phyloP scores from a whole-genome alignment of 2,329 filamentous ascomycete species.

The Bipolaris sorokiniana region DNA sequence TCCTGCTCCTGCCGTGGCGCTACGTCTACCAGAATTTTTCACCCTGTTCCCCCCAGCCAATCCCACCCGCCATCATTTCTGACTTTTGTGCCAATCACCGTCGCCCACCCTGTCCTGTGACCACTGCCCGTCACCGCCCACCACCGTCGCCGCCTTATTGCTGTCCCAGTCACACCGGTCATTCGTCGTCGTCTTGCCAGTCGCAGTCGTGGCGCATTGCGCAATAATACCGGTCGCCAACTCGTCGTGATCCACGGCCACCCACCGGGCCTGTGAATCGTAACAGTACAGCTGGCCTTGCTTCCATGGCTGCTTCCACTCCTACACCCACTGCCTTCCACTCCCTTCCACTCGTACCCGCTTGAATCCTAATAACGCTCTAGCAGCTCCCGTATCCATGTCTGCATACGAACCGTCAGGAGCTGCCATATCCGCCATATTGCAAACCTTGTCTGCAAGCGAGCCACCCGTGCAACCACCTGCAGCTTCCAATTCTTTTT shows the following conservation, averaged over 20 bases:
- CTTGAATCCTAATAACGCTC: slow-evolving; percentile 15
- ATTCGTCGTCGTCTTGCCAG: slow-evolving; percentile 18
- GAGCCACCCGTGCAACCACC: slow-evolving; percentile 32
- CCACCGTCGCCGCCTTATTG: slow-evolving; percentile 13
- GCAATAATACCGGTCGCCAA: slow-evolving; percentile 25
- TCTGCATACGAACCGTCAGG: slow-evolving; percentile 25
- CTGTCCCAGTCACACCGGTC: slow-evolving; percentile 20
- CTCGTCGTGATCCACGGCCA: slow-evolving; percentile 4
- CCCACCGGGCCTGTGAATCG: neutral
- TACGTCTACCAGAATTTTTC: slow-evolving; percentile 39
- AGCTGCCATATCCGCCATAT: slow-evolving; percentile 29
- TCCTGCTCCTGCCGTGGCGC: slow-evolving; percentile 34
- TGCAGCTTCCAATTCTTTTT: slow-evolving; percentile 40
- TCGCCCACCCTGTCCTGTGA: slow-evolving; percentile 32
- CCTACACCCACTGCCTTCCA: slow-evolving; percentile 12
- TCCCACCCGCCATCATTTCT: slow-evolving; percentile 41
- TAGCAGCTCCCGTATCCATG: slow-evolving; percentile 30
- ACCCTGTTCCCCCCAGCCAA: slow-evolving; percentile 40
- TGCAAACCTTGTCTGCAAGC: slow-evolving; percentile 32
- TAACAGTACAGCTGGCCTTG: neutral
- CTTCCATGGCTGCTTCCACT: slow-evolving; percentile 16
- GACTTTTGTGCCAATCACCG: slow-evolving; percentile 38
- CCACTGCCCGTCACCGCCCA: slow-evolving; percentile 27
- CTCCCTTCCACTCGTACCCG: slow-evolving; percentile 31
- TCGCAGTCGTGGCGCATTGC: slow-evolving; percentile 37